Conservation (phyloP, 305 asterid genomes). For the Coffea humblotiana region DNA sequence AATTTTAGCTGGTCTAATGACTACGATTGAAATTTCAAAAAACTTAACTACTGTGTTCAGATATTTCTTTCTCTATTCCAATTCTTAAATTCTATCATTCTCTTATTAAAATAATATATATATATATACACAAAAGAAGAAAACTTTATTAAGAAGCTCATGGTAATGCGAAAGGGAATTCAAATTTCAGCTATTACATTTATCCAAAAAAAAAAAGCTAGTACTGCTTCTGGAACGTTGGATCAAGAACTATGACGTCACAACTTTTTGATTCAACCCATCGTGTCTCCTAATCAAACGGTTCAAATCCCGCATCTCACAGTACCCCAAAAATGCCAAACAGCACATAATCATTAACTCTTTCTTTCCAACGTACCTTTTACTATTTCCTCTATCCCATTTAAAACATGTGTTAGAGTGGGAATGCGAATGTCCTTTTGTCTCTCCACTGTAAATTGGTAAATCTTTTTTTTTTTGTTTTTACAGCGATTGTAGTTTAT, state of each 20-base stretch:
- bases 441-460: neutral
- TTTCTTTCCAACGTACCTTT: neutral
- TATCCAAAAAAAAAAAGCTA: neutral
- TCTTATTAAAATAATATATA: no score
- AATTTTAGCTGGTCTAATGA: no score
- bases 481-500: neutral
- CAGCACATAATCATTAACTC: slow-evolving; percentile 21
- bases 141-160: no score
- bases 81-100: no score
- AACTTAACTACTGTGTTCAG: no score
- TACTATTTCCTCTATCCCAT: neutral
- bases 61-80: no score
- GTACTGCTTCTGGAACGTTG: slow-evolving; percentile 8
- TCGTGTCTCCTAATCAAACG: slow-evolving; percentile 9
- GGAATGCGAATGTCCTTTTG: slow-evolving; percentile 3
- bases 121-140: no score
- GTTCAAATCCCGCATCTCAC: slow-evolving; percentile 14
- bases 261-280: slow-evolving; percentile 7
- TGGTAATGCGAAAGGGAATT: no score
- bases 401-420: slow-evolving; percentile 11
- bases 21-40: no score
- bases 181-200: no score
- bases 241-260: slow-evolving; percentile 29
- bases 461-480: neutral
- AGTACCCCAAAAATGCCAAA: slow-evolving; percentile 19